Percentiles rank a stretch among this genome's conserved stretches.
phyloP scores from a whole-genome alignment of 768 basidiomycete species.

The Leccinum uliginosum region DNA sequence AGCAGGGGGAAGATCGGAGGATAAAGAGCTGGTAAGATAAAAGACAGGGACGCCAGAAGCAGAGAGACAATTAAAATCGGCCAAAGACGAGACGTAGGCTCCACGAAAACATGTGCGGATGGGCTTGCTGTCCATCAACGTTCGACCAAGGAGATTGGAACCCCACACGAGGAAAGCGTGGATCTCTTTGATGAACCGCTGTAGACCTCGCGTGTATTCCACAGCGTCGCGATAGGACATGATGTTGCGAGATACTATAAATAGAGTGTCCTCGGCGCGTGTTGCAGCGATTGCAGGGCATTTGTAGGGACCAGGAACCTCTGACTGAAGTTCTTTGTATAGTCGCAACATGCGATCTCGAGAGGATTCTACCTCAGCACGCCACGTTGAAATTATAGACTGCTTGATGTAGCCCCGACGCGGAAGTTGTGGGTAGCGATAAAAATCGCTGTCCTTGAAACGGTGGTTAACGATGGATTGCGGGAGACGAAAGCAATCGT shows the following conservation, averaged over 20 bases:
- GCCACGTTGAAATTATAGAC: not conserved
- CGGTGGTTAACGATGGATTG: not conserved
- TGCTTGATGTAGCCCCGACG: not conserved
- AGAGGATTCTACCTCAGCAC: not conserved
- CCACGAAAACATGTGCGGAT: not conserved
- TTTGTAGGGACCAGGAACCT: not conserved
- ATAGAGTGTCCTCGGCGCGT: not conserved
- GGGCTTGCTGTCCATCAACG: not conserved
- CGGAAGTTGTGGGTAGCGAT: not conserved
- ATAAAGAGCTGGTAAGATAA: not conserved
- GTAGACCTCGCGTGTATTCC: not conserved
- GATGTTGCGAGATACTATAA: not conserved
- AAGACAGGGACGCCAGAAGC: not conserved
- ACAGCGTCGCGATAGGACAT: slow-evolving; percentile 1
- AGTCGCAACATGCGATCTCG: not conserved
- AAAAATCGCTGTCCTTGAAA: slow-evolving; percentile 1
- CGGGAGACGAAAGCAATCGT: not conserved
- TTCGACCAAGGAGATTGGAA: not conserved
- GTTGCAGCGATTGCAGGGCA: not conserved
- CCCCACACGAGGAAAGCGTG: not conserved
- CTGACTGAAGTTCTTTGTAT: not conserved
- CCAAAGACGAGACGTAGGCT: not conserved
- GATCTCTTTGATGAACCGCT: not conserved
- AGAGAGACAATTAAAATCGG: not conserved
- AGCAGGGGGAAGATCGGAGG: not conserved